Conservation (phyloP, 208 protist species). For the Crithidia sp. region DNA sequence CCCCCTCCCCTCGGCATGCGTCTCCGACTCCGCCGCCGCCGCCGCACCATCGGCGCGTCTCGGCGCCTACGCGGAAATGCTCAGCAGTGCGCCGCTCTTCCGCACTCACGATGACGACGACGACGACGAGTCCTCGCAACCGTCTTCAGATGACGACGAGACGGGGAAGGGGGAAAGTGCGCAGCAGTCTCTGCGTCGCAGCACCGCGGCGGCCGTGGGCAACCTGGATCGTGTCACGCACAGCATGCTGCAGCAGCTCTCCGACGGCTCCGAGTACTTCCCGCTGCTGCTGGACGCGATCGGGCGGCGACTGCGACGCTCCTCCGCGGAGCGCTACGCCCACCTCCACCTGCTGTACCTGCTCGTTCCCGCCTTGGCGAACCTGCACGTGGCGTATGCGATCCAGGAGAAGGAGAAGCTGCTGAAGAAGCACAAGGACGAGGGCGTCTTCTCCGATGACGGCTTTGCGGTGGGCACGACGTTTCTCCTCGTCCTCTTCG, state of each 20-base stretch:
- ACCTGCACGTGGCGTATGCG: slow-evolving; percentile 94
- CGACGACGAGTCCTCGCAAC: background rate
- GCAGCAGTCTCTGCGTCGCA: slow-evolving; percentile 33
- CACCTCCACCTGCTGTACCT: slow-evolving; percentile 95
- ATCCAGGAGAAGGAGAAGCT: slow-evolving; percentile 95
- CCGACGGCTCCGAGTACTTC: slow-evolving; percentile 96
- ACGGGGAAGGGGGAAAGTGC: slow-evolving; percentile 4
- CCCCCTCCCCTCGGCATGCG: slow-evolving; percentile 53
- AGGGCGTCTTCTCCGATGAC: slow-evolving; percentile 94
- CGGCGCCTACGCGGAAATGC: background rate
- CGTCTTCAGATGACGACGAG: background rate
- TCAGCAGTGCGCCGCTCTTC: background rate
- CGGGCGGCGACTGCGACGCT: slow-evolving; percentile 46
- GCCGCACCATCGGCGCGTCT: slow-evolving; percentile 8
- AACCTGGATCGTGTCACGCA: slow-evolving; percentile 82
- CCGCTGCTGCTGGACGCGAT: slow-evolving; percentile 95
- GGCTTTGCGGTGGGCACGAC: slow-evolving; percentile 96
- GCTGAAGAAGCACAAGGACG: slow-evolving; percentile 88
- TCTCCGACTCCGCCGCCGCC: background rate
- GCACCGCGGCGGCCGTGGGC: slow-evolving; percentile 48
- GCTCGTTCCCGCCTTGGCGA: slow-evolving; percentile 95
- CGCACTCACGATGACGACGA: too few relatives aligned
- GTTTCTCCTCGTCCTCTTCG: slow-evolving; percentile 96
- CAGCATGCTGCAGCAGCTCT: slow-evolving; percentile 89
- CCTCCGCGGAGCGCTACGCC: slow-evolving; percentile 37